Percentiles rank a stretch among this genome's conserved stretches.
phyloP scores from a whole-genome alignment of 1,139 yeast genomes.

The Nematodospora anomalae region DNA sequence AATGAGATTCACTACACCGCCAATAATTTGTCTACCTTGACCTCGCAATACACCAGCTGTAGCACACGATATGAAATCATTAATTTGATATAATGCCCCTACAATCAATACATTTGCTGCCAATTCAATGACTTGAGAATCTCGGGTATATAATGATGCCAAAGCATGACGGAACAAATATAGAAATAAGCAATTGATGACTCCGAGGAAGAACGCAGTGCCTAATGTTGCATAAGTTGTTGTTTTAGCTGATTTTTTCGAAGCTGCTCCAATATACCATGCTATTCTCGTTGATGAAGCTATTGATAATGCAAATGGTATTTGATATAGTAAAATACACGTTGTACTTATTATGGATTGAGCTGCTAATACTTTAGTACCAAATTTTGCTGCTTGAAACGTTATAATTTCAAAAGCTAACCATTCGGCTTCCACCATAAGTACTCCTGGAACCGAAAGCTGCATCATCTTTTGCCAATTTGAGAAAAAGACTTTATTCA shows the following conservation, averaged over 20 bases:
- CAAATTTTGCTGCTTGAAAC: slow-evolving; percentile 60
- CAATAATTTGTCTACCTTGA: slow-evolving; percentile 67
- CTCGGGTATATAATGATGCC: slow-evolving; percentile 52
- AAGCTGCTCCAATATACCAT: slow-evolving; percentile 74
- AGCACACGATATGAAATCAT: slow-evolving; percentile 54
- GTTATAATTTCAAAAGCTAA: slow-evolving; percentile 66
- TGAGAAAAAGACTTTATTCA: slow-evolving; percentile 36
- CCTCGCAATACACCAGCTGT: slow-evolving; percentile 64
- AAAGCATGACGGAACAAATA: slow-evolving; percentile 39
- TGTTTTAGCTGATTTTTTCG: slow-evolving; percentile 47
- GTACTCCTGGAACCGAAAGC: slow-evolving; percentile 59
- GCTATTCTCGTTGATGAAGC: slow-evolving; percentile 78
- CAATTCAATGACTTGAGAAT: slow-evolving; percentile 46
- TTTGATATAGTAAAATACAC: slow-evolving; percentile 66
- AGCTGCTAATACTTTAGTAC: slow-evolving; percentile 68
- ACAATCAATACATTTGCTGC: slow-evolving; percentile 54
- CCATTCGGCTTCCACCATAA: slow-evolving; percentile 72
- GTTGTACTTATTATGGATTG: slow-evolving; percentile 72
- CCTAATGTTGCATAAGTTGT: slow-evolving; percentile 43
- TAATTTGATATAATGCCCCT: slow-evolving; percentile 59
- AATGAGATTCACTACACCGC: slow-evolving; percentile 57
- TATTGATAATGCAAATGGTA: slow-evolving; percentile 73
- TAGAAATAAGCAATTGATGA: slow-evolving; percentile 37
- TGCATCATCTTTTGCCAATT: slow-evolving; percentile 55
- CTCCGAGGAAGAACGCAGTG: slow-evolving; percentile 45